Conservation (phyloP, 2,329 filamentous ascomycete genomes). For the Beauveria medogensis region DNA sequence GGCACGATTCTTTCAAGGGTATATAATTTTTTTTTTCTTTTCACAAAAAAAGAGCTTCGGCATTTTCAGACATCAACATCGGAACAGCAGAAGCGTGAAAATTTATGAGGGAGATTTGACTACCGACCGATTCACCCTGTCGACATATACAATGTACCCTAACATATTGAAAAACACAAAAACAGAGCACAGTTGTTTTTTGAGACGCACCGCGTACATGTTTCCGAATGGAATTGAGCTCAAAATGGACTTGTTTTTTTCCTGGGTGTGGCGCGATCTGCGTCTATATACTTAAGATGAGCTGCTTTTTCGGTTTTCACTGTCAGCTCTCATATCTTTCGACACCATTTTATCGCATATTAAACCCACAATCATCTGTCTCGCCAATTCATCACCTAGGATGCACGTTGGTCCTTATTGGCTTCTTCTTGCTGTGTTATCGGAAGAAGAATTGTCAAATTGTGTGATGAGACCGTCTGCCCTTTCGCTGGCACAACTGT, state of each 20-base stretch:
- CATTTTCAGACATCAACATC: not conserved
- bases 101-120: not conserved
- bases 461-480: not conserved
- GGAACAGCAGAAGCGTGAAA: conserved; percentile 4
- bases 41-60: not conserved
- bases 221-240: not conserved
- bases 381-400: not conserved
- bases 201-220: not conserved
- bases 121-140: not conserved
- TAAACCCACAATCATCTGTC: not conserved
- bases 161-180: not conserved
- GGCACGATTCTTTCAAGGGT: not conserved
- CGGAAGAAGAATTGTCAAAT: not conserved
- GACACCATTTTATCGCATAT: not conserved
- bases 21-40: conserved; percentile 7
- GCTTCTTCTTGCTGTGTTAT: not conserved
- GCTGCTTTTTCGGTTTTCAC: not conserved
- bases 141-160: not conserved
- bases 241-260: not conserved
- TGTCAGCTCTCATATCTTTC: not conserved
- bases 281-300: not conserved
- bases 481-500: not conserved
- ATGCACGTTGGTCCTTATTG: not conserved
- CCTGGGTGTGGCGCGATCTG: not conserved
- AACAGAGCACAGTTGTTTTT: not conserved